Evolutionary conservation across 83 land plant genomes (phyloP).

Genomic region (Larix sibirica): DNA sequence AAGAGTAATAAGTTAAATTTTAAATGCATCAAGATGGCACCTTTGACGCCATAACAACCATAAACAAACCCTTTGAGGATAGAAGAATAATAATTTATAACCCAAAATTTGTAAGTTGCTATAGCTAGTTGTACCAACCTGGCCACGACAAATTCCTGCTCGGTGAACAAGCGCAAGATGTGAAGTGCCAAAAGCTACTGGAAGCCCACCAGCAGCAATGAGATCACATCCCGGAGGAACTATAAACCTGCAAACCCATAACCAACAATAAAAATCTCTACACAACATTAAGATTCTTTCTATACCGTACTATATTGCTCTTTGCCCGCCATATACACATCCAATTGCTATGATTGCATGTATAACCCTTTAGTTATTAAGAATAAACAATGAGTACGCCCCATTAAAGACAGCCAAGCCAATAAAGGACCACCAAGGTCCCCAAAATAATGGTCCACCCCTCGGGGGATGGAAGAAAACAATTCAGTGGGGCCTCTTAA

Average conservation of each 20-base stretch:
- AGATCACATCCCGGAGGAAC: constrained; percentile 93
- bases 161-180: constrained; percentile 93
- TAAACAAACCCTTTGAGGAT: neutral
- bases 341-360: no score
- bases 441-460: no score
- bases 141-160: constrained; percentile 71
- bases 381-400: no score
- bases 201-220: constrained; percentile 85
- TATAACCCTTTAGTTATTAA: no score
- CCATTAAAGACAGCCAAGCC: no score
- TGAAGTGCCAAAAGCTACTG: constrained; percentile 97
- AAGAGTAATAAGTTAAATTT: neutral
- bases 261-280: no score
- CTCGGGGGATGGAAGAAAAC: no score
- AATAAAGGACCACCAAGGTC: no score
- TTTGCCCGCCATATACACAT: no score
- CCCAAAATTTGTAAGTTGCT: neutral
- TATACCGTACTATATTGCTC: no score
- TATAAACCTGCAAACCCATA: constrained; percentile 42
- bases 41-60: neutral
- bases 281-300: constrained; percentile 13
- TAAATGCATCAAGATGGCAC: no score
- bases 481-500: no score
- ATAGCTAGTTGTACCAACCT: constrained; percentile 40
- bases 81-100: neutral